Evolutionary conservation across 1,284 basidiomycete species (phyloP).

Genomic region (Veloboletus limbatus): DNA sequence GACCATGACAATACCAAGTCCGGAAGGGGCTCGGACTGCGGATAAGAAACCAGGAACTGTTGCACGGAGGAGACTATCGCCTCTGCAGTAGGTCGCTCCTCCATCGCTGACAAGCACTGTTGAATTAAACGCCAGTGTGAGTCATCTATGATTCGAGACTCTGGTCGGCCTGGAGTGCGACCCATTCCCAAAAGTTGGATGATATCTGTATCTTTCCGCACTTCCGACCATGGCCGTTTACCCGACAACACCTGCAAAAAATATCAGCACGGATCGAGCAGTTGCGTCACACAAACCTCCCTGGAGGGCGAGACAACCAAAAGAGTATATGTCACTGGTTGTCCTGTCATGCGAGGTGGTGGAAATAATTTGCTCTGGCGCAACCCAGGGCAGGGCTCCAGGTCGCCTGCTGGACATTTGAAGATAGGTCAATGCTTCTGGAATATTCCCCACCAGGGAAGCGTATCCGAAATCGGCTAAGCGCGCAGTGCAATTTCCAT

Average conservation of each 20-base stretch:
- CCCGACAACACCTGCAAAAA: neutral
- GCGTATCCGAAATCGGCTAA: constrained; percentile 2
- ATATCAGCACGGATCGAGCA: neutral
- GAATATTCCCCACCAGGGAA: too few species aligned
- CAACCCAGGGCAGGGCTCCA: neutral
- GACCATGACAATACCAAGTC: too few species aligned
- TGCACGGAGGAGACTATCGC: neutral
- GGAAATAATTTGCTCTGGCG: too few species aligned
- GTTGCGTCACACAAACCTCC: neutral
- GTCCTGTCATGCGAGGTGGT: neutral
- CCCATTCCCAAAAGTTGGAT: neutral
- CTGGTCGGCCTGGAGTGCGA: neutral
- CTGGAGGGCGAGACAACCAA: constrained; percentile 5
- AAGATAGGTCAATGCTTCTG: neutral
- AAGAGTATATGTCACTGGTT: constrained; percentile 2
- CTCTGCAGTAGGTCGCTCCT: constrained; percentile 4
- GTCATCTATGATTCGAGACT: neutral
- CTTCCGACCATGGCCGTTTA: too few species aligned
- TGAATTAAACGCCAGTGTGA: constrained; percentile 13
- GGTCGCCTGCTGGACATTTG: neutral
- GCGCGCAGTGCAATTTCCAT: neutral
- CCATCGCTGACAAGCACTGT: constrained; percentile 7
- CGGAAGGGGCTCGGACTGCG: neutral
- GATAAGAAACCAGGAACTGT: neutral
- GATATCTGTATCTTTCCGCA: neutral